Evolutionary conservation across 169 alveolate genomes (phyloP).

Genomic region (Hepatocystis sp.): DNA sequence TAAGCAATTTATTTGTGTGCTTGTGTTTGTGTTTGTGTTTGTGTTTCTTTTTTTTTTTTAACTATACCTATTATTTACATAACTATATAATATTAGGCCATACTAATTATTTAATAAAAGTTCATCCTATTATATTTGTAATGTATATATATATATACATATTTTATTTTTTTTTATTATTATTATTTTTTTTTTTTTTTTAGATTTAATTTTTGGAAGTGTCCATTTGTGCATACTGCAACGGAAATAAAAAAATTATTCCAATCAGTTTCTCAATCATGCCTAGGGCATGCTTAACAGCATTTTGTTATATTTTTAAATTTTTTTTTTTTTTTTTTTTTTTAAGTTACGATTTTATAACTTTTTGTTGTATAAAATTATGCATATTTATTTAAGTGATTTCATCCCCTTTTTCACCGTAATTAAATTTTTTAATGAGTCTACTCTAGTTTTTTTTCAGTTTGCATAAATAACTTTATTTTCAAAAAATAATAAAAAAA

Average conservation of each 20-base stretch:
- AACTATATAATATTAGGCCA: too few relatives aligned
- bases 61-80: background rate
- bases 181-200: background rate
- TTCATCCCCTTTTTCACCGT: too few relatives aligned
- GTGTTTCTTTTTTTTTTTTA: background rate
- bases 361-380: conserved; percentile 14
- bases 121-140: background rate
- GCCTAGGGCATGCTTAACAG: conserved; percentile 72
- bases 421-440: too few relatives aligned
- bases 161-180: background rate
- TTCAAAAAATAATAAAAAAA: too few relatives aligned
- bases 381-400: background rate
- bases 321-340: conserved; percentile 26
- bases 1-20: conserved; percentile 46
- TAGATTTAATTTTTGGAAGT: conserved; percentile 81
- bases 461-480: too few relatives aligned
- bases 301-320: conserved; percentile 17
- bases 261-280: conserved; percentile 83
- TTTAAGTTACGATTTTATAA: conserved; percentile 46
- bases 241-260: conserved; percentile 84
- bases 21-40: background rate
- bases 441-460: too few relatives aligned
- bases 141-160: background rate
- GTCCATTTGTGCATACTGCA: conserved; percentile 80
- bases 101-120: too few relatives aligned